Evolutionary conservation across 192 early-diverging fungal species (phyloP), one percentile per base, ranked within the genome.

Genomic region (Funneliformis mosseae): DNA sequence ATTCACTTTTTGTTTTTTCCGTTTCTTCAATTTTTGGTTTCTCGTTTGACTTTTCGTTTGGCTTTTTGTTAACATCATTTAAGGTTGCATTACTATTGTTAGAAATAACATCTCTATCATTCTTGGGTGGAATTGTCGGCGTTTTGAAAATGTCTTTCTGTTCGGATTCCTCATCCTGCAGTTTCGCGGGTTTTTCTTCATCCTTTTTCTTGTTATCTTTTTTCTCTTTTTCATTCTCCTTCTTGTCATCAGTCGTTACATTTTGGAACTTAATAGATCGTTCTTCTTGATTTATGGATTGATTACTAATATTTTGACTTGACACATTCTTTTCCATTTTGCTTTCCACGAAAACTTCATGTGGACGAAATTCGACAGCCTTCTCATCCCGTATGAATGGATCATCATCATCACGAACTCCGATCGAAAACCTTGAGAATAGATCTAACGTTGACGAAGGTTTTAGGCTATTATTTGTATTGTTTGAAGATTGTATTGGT

Each of bases 401-500:
- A 61, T 38, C 7, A 76, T 76, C 74, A 59, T 62, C 8, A 41
- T 27, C 14, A 76, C 60, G 59, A 76, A 76, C 10, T 4, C 74
- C 74, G 12, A 76, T 76, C 23, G 74, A 76, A 27, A 76, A 42
- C 8, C 33, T 59, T 76, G 74, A 76, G 8, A 76, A 16, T 28
- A 55, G 59, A 42, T 59, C 41, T 33, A 48, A 50, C 4, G 14
- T 50, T n/a, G 72, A 74, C 33, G 33, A 33, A 33, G 33, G 0
- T 33, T 33, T 33, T 33, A 33, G 33, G 33, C 33, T 33, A 33
- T 33, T 33, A 27, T 46, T 50, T 18, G 38, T 42, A 42, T 42
- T 69, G 4, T 41, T 69, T 16, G 12, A 5, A 41, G 67, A 14
- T 42, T 42, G 12, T 42, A 14, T 12, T 50, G 43, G 9, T 73